Conservation (phyloP, 1,139 yeast species). For the Kodamaea sp. region DNA sequence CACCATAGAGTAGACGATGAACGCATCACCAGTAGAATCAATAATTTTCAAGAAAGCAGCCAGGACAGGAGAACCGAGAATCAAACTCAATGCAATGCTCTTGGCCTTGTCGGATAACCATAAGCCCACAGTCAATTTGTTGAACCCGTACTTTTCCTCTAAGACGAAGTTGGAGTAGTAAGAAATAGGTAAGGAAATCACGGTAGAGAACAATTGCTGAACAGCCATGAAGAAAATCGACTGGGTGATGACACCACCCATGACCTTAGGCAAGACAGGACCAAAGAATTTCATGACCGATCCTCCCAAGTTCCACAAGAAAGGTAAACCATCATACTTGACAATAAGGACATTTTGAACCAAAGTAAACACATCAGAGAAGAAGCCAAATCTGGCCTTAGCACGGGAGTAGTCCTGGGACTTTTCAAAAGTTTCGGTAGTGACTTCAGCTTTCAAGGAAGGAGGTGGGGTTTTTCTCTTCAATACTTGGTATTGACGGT, state of each 20-base stretch:
- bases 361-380: conserved; percentile 53
- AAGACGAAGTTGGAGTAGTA: conserved; percentile 82
- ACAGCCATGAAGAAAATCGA: conserved; percentile 59
- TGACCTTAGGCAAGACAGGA: conserved; percentile 41
- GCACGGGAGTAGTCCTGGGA: conserved; percentile 81
- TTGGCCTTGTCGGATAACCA: conserved; percentile 78
- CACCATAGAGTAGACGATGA: conserved; percentile 75
- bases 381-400: conserved; percentile 70
- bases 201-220: conserved; percentile 47
- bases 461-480: conserved; percentile 57
- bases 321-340: conserved; percentile 66
- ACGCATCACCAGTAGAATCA: conserved; percentile 74
- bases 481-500: conserved; percentile 76
- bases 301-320: conserved; percentile 63
- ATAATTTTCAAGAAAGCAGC: conserved; percentile 79
- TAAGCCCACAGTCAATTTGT: conserved; percentile 70
- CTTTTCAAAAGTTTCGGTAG: conserved; percentile 71
- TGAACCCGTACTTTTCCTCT: conserved; percentile 92
- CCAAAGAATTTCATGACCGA: conserved; percentile 31
- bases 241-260: conserved; percentile 63
- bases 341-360: conserved; percentile 59
- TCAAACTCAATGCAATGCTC: conserved; percentile 51
- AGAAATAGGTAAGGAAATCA: conserved; percentile 64
- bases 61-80: conserved; percentile 70
- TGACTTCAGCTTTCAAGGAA: conserved; percentile 63